A percentile compares a stretch with the other conserved stretches of the same genome.
phyloP scores from a whole-genome alignment of 2,329 filamentous ascomycete species.

The Pleoardoris graminearum region DNA sequence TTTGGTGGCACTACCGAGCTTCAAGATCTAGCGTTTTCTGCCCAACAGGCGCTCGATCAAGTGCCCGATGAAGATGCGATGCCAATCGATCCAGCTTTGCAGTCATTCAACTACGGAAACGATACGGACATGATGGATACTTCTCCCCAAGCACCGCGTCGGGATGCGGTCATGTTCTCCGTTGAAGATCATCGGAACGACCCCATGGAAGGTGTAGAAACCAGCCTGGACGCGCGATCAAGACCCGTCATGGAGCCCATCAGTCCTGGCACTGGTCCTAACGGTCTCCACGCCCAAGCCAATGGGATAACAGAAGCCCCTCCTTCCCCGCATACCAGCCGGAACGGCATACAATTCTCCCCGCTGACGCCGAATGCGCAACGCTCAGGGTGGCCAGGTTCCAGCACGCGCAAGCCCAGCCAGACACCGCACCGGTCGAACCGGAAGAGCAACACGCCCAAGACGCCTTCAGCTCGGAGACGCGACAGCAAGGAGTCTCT shows the following conservation, averaged over 20 bases:
- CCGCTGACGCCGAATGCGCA: constrained; percentile 14
- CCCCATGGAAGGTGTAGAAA: constrained; percentile 21
- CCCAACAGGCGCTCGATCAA: constrained; percentile 32
- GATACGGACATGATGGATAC: constrained; percentile 20
- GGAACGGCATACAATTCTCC: constrained; percentile 13
- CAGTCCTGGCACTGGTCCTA: constrained; percentile 27
- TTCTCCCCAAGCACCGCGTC: constrained; percentile 20
- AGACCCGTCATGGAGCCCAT: constrained; percentile 31
- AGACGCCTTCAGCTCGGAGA: constrained; percentile 27
- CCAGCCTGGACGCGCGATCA: constrained; percentile 14
- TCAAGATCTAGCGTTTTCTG: constrained; percentile 35
- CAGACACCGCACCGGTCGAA: constrained; percentile 26
- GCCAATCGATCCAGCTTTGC: constrained; percentile 35
- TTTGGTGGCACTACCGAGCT: constrained; percentile 24
- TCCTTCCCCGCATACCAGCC: constrained; percentile 12
- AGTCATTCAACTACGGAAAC: constrained; percentile 24
- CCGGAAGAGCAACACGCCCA: constrained; percentile 34
- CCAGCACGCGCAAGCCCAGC: constrained; percentile 22
- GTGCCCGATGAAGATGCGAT: constrained; percentile 28
- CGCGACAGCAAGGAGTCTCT: constrained; percentile 32
- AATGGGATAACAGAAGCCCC: constrained; percentile 13
- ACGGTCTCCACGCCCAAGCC: not conserved
- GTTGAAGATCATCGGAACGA: constrained; percentile 35
- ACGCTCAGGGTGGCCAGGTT: constrained; percentile 11
- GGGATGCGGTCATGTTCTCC: constrained; percentile 38